These are phyloP conservation scores for Lagenidium giganteum DNA, from an alignment of 352 stramenopile genomes.

Conservation along the genomic window DNA sequence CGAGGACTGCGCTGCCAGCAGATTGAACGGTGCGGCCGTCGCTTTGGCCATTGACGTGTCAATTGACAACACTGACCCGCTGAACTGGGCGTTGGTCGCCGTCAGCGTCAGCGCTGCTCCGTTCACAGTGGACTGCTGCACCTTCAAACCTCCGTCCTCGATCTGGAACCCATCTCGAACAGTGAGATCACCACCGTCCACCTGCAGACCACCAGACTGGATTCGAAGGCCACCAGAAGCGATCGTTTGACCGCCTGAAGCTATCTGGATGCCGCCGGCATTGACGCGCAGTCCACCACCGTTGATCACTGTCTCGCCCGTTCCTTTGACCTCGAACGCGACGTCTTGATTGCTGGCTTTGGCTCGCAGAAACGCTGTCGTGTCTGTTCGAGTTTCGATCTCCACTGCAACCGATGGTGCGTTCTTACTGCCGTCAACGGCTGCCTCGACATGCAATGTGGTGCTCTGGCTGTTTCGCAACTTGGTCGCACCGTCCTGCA, in stretches of 20 bases:
- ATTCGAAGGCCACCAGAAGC: constrained; percentile 39
- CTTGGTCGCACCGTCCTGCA: constrained; percentile 24
- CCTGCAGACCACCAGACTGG: constrained; percentile 36
- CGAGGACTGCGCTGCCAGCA: constrained; percentile 27
- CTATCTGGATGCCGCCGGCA: constrained; percentile 36
- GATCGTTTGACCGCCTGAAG: constrained; percentile 48
- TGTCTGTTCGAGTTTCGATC: too few species aligned
- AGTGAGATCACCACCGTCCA: constrained; percentile 33
- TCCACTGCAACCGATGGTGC: too few species aligned
- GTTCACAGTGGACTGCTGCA: constrained; percentile 31
- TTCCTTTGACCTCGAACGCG: constrained; percentile 43
- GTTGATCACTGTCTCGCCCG: constrained; percentile 40
- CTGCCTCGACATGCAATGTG: not conserved
- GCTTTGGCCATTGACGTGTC: constrained; percentile 22
- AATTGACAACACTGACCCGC: constrained; percentile 31
- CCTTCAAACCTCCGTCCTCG: constrained; percentile 36
- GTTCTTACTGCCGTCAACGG: too few species aligned
- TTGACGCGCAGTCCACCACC: constrained; percentile 33
- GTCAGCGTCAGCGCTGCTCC: constrained; percentile 24
- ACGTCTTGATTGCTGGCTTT: constrained; percentile 19
- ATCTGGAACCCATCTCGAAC: constrained; percentile 40
- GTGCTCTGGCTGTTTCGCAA: not conserved
- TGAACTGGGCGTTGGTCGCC: constrained; percentile 35
- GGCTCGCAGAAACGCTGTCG: constrained; percentile 24
- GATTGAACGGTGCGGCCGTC: constrained; percentile 22